Conservation (phyloP, 305 asterid genomes). For the Fraxinus albicans region DNA sequence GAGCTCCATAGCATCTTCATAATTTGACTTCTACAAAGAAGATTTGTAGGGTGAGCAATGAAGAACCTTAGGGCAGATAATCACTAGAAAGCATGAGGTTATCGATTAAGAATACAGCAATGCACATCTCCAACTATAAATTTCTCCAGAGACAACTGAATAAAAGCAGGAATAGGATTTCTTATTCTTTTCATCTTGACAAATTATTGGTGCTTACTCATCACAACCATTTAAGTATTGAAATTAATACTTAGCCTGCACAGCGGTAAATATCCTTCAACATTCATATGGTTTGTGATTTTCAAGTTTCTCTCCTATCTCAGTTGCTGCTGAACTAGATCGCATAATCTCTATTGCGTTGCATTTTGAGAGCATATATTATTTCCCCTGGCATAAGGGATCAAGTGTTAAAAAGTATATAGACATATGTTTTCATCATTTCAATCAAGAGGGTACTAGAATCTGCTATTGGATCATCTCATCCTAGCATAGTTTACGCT, state of each 20-base stretch:
- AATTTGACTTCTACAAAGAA: slow-evolving; percentile 57
- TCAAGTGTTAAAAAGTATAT: not conserved
- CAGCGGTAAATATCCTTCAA: not conserved
- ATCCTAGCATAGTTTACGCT: not conserved
- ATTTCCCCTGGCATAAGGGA: not conserved
- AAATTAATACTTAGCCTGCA: not conserved
- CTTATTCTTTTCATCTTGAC: not conserved
- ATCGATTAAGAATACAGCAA: not conserved
- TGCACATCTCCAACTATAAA: not conserved
- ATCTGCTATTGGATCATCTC: not conserved
- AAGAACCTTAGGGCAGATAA: not conserved
- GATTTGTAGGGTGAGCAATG: slow-evolving; percentile 15
- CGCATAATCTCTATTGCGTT: not conserved
- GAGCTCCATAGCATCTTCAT: slow-evolving; percentile 85
- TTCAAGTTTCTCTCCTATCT: not conserved
- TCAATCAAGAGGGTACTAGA: not conserved
- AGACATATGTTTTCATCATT: not conserved
- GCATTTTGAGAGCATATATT: not conserved
- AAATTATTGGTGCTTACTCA: not conserved
- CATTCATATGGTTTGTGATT: not conserved
- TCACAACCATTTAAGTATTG: not conserved
- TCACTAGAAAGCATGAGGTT: slow-evolving; percentile 1
- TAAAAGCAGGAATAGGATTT: not conserved
- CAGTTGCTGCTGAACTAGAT: not conserved
- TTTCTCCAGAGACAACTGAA: not conserved